phyloP scores from a whole-genome alignment of 306 rosid genomes.

The Citrullus mucosospermus region DNA sequence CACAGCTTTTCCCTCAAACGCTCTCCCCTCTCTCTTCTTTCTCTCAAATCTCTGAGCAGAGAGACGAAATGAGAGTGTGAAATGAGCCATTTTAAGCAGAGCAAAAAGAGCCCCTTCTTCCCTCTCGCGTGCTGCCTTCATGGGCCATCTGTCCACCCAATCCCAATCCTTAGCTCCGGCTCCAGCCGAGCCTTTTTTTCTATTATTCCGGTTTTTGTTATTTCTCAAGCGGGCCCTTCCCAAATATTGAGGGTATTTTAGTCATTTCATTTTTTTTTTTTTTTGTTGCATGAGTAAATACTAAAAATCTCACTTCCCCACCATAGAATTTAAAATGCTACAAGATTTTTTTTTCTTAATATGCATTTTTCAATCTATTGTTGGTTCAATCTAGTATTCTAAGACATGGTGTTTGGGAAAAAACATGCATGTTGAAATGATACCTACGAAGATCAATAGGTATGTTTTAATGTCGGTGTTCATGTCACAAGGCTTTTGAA shows the following conservation, averaged over 20 bases:
- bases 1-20: not conserved
- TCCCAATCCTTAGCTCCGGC: constrained; percentile 1
- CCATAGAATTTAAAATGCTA: not conserved
- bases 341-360: too few species aligned
- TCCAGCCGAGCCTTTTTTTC: not conserved
- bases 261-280: too few species aligned
- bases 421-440: not conserved
- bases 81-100: not conserved
- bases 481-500: not conserved
- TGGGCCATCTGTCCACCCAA: constrained; percentile 11
- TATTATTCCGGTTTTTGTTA: not conserved
- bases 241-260: not conserved
- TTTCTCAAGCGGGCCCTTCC: not conserved
- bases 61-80: not conserved
- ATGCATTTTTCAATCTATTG: not conserved
- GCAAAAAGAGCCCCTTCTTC: not conserved
- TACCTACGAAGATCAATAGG: not conserved
- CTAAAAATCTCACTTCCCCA: not conserved
- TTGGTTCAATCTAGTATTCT: too few species aligned
- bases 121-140: not conserved
- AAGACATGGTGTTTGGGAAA: too few species aligned
- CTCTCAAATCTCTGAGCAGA: not conserved
- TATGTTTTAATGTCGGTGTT: not conserved
- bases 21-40: not conserved
- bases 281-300: not conserved